Evolutionary conservation across 2,329 filamentous ascomycete species (phyloP), one percentile per base, ranked within the genome.

Genomic region (Aspergillus brunneoviolaceus): DNA sequence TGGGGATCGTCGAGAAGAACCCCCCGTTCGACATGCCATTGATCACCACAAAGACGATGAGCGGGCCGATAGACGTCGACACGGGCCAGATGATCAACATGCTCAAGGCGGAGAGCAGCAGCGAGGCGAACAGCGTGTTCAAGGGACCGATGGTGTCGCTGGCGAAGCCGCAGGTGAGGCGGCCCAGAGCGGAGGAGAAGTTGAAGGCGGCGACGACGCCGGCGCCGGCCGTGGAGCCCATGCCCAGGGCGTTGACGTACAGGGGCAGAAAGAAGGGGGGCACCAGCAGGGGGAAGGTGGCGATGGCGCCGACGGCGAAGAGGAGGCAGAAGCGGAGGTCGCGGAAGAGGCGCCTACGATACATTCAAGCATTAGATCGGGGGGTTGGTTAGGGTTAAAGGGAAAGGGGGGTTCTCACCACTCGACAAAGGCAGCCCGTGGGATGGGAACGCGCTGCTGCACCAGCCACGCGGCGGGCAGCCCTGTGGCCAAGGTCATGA

Each of bases 1-100:
- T 87, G 0, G 86, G 86, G 78, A 88, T 86, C 0, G 83, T 83
- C 1, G 83, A 81, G 67, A 89, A 88, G 75, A 88, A 88, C 0
- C 82, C 85, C 0, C 86, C 86, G 65, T 87, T 88, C 5, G 82
- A 80, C 42, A 81, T 73, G 0, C 86, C 86, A 63, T 87, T 88
- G 23, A 88, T 73, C 5, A 87, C 75, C 9, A 83, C 83, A 66
- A 89, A 89, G 0, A 81, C 71, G 16, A 83, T 73, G 29, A 88
- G 68, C 0, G 85, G 84, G 0, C 74, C 83, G 1, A 88, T 70
- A 0, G 81, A 81, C 9, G 76, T 82, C 1, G 84, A 85, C 0
- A 84, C 79, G 0, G 86, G 86, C 86, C 86, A 88, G 2, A 88
- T 75, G 1, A 82, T 80, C 14, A 88, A 74, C 79, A 87, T 86